A percentile compares a stretch with the other conserved stretches of the same genome.
Conservation (phyloP, 306 rosid genomes). For the Inga oerstediana region DNA sequence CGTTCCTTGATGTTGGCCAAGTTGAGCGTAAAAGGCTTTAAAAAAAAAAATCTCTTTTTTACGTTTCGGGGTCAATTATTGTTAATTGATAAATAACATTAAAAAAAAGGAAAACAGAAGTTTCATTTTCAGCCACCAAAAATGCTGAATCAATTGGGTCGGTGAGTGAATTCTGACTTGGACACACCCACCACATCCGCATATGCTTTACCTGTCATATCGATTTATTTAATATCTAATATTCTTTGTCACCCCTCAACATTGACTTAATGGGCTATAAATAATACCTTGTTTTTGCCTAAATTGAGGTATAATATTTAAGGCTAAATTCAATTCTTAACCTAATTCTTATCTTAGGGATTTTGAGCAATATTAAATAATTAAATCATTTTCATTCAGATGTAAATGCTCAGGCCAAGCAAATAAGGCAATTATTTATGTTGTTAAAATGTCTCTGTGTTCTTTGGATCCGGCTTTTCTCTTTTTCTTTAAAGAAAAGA, state of each 20-base stretch:
- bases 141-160: not conserved
- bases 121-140: constrained; percentile 13
- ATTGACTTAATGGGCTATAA: no score
- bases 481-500: no score
- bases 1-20: not conserved
- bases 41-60: not conserved
- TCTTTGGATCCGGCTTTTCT: no score
- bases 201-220: not conserved
- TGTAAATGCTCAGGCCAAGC: no score
- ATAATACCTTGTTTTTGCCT: no score
- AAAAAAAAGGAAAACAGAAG: not conserved
- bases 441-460: no score
- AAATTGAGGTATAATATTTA: no score
- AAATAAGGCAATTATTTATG: no score
- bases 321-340: no score
- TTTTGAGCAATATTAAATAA: no score
- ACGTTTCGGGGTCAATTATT: not conserved
- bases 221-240: not conserved
- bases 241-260: not conserved
- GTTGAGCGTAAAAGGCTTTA: not conserved
- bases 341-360: no score
- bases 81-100: not conserved
- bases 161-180: constrained; percentile 41
- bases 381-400: no score
- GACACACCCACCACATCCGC: not conserved